phyloP scores from a whole-genome alignment of 495 filamentous ascomycete species.

The Hypoxylon intermedium region DNA sequence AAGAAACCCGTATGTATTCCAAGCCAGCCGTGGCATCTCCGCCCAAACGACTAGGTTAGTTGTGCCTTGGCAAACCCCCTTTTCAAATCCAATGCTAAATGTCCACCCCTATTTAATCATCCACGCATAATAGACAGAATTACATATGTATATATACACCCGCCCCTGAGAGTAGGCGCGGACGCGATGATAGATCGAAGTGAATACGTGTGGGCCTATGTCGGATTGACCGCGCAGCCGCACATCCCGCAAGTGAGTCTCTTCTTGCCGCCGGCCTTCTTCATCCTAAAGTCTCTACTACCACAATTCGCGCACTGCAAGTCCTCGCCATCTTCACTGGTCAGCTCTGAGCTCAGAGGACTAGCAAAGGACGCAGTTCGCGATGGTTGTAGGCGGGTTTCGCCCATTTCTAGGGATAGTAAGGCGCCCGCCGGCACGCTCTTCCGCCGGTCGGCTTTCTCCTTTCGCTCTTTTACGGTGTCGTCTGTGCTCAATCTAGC shows the following conservation, averaged over 20 bases:
- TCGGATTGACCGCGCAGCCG: conserved; percentile 22
- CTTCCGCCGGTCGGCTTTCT: conserved; percentile 29
- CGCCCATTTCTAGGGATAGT: conserved; percentile 21
- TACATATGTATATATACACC: conserved; percentile 11
- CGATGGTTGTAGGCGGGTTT: conserved; percentile 15
- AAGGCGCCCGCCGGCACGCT: conserved; percentile 18
- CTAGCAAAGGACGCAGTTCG: conserved; percentile 37
- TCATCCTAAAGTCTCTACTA: conserved; percentile 44
- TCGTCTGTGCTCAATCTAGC: neutral
- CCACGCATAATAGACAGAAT: too few species aligned
- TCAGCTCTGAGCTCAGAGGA: conserved; percentile 45
- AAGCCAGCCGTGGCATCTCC: conserved; percentile 10
- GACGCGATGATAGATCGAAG: neutral
- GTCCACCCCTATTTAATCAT: neutral
- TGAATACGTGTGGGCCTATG: neutral
- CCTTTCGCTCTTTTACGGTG: neutral
- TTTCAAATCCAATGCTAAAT: conserved; percentile 4
- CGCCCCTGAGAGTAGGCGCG: neutral
- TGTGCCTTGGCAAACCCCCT: neutral
- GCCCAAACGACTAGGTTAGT: conserved; percentile 3
- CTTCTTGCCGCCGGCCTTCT: conserved; percentile 41
- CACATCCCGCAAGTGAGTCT: conserved; percentile 41
- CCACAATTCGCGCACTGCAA: conserved; percentile 46
- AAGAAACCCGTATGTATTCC: neutral
- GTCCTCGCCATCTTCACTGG: conserved; percentile 44